Evolutionary conservation across 1,284 basidiomycete genomes (phyloP), one percentile per base, ranked within the genome.

Genomic region (Neolentinus lepideus): DNA sequence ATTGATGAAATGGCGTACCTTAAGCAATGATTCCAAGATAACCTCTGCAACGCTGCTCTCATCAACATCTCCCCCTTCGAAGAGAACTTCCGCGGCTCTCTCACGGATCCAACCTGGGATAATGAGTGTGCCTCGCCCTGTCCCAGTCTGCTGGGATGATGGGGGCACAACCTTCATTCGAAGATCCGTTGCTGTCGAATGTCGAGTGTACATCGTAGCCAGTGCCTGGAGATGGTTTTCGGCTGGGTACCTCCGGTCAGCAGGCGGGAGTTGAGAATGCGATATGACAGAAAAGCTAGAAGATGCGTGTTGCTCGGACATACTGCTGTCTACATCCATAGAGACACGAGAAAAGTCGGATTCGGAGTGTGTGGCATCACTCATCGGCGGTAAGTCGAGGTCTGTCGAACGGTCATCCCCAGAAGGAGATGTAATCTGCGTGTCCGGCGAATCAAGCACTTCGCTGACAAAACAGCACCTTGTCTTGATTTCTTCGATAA

Each of bases 21-120:
- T 92, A 43, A 92, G 73, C 11, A 97, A 69, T 0, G 84, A 77
- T 56, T 90, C 84, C 0, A 97, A 73, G 2, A 98, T 76, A 24
- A 89, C 78, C 63, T 94, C 92, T 0, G 90, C 85, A 1, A 96
- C 73, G 55, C 88, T 92, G 59, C 78, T 79, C 69, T 90, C 90
- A 63, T 93, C 94, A 25, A 89, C 83, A 60, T 94, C 91, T n/a
- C 90, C 90, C 1, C 85, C 84, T 64, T 93, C 92, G 61, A 98
- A 98, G 1, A 98, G 74, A 2, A 95, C 79, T 66, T 99, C 96
- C 2, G 92, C 86, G 0, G 90, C 90, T 8, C 94, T 79, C 67
- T 98, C 94, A 35, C 96, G 75, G 24, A 98, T 78, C 96, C 97
- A 99, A 0, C 95, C 95, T 0, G 96, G 96, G 43, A 99, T 83